Evolutionary conservation across 257 asterid species (phyloP).

Genomic region (Asclepias syriaca): DNA sequence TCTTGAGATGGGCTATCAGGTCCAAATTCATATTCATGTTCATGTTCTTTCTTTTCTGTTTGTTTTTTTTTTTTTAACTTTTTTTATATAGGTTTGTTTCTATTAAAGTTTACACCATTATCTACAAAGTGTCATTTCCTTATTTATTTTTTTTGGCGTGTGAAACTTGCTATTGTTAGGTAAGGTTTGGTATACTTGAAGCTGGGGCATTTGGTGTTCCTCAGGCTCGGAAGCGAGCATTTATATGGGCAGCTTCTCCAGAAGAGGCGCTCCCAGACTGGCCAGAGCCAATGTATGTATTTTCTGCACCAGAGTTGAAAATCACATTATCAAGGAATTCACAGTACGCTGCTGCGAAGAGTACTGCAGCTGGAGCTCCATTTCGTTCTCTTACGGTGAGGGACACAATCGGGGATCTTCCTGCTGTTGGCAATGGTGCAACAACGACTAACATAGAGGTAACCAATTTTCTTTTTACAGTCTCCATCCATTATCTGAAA

Average conservation of each 20-base stretch:
- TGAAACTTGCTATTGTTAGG: conserved; percentile 33
- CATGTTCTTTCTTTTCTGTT: no score
- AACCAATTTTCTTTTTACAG: neutral
- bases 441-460: conserved; percentile 60
- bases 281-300: conserved; percentile 99
- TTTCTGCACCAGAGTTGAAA: conserved; percentile 74
- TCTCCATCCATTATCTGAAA: neutral
- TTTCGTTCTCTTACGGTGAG: conserved; percentile 89
- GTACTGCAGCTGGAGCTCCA: conserved; percentile 90
- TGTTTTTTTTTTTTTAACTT: neutral
- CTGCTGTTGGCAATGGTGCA: conserved; percentile 84
- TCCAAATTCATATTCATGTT: conserved; percentile 18
- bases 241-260: conserved; percentile 97
- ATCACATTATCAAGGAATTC: conserved; percentile 49
- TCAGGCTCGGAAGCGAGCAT: conserved; percentile 93
- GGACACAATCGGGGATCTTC: conserved; percentile 96
- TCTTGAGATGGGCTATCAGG: conserved; percentile 99
- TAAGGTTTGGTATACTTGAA: conserved; percentile 91
- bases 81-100: neutral
- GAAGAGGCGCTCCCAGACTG: conserved; percentile 89
- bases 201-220: conserved; percentile 97
- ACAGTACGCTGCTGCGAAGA: conserved; percentile 74
- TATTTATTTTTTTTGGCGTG: neutral
- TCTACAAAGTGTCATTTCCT: neutral
- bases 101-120: neutral